phyloP scores from a whole-genome alignment of 2,329 filamentous ascomycete genomes.

The Neofusicoccum parvum region DNA sequence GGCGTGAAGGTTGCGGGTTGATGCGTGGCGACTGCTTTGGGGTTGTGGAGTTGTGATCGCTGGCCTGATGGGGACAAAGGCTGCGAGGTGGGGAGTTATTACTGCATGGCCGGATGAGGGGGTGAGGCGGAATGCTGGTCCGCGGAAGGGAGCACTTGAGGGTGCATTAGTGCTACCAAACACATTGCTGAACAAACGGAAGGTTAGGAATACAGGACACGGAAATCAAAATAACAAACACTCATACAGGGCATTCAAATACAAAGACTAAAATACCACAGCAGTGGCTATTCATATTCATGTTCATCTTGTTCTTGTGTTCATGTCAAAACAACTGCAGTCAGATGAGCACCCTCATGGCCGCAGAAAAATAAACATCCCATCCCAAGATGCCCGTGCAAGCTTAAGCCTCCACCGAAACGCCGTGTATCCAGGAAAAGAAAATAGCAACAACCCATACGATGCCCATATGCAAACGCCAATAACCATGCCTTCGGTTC shows the following conservation, averaged over 20 bases:
- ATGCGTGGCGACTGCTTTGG: background rate
- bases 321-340: background rate
- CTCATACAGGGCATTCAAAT: background rate
- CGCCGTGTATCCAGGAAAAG: background rate
- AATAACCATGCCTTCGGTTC: background rate
- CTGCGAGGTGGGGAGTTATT: too few relatives aligned
- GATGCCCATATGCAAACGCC: conserved; percentile 1
- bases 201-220: background rate
- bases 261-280: background rate
- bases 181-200: background rate
- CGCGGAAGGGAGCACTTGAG: too few relatives aligned
- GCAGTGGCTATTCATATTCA: background rate
- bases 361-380: background rate
- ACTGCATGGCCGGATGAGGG: too few relatives aligned
- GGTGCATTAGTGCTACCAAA: background rate
- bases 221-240: background rate
- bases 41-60: too few relatives aligned
- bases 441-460: background rate
- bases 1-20: background rate
- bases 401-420: background rate
- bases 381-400: background rate
- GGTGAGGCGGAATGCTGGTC: too few relatives aligned
- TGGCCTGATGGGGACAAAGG: too few relatives aligned
- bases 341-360: background rate
- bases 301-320: background rate